Evolutionary conservation across 2,329 filamentous ascomycete genomes (phyloP).

Genomic region (Eutypella sp.): DNA sequence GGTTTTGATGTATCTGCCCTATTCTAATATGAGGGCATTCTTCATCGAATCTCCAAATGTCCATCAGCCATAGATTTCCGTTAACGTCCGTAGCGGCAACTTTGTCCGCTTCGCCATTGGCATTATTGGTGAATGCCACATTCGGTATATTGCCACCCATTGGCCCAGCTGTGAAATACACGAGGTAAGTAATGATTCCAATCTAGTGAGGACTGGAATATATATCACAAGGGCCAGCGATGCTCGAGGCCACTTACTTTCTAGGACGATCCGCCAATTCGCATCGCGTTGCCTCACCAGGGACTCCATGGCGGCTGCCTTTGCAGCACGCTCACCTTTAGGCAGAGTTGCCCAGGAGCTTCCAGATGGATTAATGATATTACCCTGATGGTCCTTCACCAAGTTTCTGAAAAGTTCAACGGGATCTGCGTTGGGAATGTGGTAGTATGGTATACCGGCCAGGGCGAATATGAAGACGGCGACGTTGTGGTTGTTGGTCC

Average conservation of each 20-base stretch:
- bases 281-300: conserved; percentile 36
- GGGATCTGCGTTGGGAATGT: conserved; percentile 3
- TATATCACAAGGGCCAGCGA: too few species aligned
- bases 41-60: conserved; percentile 45
- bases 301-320: conserved; percentile 22
- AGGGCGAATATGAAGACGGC: conserved; percentile 31
- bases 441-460: conserved; percentile 8
- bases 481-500: conserved; percentile 58
- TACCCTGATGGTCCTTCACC: conserved; percentile 16
- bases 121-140: conserved; percentile 45
- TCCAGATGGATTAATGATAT: conserved; percentile 1
- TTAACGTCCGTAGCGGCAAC: conserved; percentile 47
- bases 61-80: conserved; percentile 43
- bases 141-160: conserved; percentile 46
- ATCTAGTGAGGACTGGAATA: too few species aligned
- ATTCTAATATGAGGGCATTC: conserved; percentile 9
- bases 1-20: conserved; percentile 11
- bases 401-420: conserved; percentile 14
- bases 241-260: conserved; percentile 14
- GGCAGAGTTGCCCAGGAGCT: not conserved
- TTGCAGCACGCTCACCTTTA: conserved; percentile 4
- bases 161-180: conserved; percentile 22
- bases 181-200: not conserved
- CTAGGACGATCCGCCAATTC: conserved; percentile 47
- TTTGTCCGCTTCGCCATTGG: conserved; percentile 42